Conservation (phyloP, 2,329 filamentous ascomycete genomes). For the Cercospora citrullina region DNA sequence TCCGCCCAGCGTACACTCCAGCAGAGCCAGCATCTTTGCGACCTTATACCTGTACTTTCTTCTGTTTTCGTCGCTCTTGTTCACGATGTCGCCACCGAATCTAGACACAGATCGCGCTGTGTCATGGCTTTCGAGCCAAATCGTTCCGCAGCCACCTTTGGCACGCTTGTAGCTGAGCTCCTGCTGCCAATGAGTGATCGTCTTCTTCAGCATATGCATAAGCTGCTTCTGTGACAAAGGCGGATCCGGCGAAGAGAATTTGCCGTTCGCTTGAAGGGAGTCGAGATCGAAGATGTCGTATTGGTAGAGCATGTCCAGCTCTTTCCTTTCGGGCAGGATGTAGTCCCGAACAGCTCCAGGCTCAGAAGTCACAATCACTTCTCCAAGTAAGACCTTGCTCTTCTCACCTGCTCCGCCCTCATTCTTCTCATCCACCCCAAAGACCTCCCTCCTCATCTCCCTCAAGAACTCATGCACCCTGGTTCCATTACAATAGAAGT, state of each 20-base stretch:
- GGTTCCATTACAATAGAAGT: constrained; percentile 26
- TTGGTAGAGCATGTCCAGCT: constrained; percentile 70
- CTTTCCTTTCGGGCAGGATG: constrained; percentile 54
- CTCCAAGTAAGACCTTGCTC: constrained; percentile 50
- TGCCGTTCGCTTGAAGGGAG: constrained; percentile 42
- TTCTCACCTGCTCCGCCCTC: neutral
- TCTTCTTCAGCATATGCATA: constrained; percentile 48
- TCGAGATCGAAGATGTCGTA: constrained; percentile 61
- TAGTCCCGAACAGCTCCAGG: constrained; percentile 51
- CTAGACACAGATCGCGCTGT: constrained; percentile 60
- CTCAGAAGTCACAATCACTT: constrained; percentile 50
- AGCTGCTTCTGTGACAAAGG: constrained; percentile 44
- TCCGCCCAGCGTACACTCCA: constrained; percentile 58
- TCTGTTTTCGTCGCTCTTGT: constrained; percentile 25
- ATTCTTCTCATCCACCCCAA: constrained; percentile 31
- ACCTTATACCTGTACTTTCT: constrained; percentile 46
- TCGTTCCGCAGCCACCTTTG: constrained; percentile 61
- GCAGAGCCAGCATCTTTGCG: constrained; percentile 60
- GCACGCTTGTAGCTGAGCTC: constrained; percentile 53
- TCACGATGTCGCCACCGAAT: constrained; percentile 53
- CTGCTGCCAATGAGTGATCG: constrained; percentile 59
- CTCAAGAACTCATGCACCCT: constrained; percentile 22
- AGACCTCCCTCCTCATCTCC: constrained; percentile 40
- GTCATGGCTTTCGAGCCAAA: constrained; percentile 67
- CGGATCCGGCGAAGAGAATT: constrained; percentile 52